A percentile compares a stretch with the other conserved stretches of the same genome.
phyloP scores from a whole-genome alignment of 1,139 yeast species.

The Yamadazyma friedrichii region DNA sequence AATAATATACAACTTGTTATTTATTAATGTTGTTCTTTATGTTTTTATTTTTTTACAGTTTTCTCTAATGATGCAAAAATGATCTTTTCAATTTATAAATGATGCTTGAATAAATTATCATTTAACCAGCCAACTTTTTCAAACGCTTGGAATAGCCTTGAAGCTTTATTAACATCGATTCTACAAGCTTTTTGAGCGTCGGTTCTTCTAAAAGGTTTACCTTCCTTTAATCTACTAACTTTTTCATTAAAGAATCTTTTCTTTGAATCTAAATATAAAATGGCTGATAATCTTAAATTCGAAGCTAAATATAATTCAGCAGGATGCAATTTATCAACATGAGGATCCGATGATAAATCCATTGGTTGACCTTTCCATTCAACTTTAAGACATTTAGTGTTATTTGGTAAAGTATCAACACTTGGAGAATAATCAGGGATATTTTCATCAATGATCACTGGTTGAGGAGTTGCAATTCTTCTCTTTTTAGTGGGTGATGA shows the following conservation, averaged over 20 bases:
- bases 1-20: background rate
- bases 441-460: constrained; percentile 52
- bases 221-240: constrained; percentile 69
- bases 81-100: constrained; percentile 16
- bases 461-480: constrained; percentile 36
- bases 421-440: constrained; percentile 78
- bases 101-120: constrained; percentile 67
- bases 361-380: constrained; percentile 99
- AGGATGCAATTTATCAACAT: constrained; percentile 72
- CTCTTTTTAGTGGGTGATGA: constrained; percentile 36
- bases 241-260: constrained; percentile 87
- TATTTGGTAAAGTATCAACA: constrained; percentile 57
- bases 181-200: constrained; percentile 98
- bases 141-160: constrained; percentile 86
- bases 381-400: constrained; percentile 69
- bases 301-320: constrained; percentile 90
- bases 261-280: constrained; percentile 87
- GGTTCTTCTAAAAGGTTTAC: constrained; percentile 89
- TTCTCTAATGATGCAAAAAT: background rate
- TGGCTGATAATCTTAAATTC: constrained; percentile 82
- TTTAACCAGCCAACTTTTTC: constrained; percentile 96
- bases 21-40: background rate
- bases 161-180: constrained; percentile 95
- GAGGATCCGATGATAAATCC: constrained; percentile 81
- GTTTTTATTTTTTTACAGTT: background rate